A percentile compares a stretch with the other conserved stretches of the same genome.
Conservation (phyloP, 306 rosid species). For the Adenanthera pavonina region DNA sequence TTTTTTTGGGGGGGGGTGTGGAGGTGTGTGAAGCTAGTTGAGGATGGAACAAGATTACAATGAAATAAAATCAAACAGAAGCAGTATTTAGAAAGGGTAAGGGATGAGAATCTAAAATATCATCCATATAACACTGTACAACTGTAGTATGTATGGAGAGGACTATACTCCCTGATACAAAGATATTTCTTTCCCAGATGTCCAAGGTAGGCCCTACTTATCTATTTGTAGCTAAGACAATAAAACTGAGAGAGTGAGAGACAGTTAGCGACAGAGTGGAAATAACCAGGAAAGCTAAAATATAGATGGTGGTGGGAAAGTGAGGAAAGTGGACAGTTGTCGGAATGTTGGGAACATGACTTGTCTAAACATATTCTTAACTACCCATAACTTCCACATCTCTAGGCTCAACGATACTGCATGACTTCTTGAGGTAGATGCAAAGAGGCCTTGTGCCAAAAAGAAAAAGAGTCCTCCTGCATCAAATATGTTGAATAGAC, state of each 20-base stretch:
- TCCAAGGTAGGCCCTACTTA: not conserved
- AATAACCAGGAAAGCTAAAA: not conserved
- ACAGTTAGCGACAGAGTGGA: not conserved
- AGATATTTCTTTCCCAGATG: not conserved
- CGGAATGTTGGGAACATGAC: not conserved
- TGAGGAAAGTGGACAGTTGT: not conserved
- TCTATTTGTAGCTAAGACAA: not conserved
- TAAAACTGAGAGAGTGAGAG: not conserved
- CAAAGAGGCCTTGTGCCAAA: not conserved
- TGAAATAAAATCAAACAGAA: not conserved
- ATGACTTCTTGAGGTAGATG: not conserved
- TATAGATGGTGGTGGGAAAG: no score
- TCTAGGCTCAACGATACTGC: not conserved
- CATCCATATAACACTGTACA: not conserved
- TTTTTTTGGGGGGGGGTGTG: not conserved
- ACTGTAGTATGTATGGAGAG: not conserved
- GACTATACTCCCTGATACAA: not conserved
- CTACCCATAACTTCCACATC: not conserved
- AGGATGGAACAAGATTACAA: not conserved
- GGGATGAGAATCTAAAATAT: not conserved
- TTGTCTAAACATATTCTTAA: not conserved
- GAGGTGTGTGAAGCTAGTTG: conserved; percentile 9
- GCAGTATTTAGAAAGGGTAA: not conserved
- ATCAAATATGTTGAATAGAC: conserved; percentile 12
- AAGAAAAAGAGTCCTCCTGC: conserved; percentile 12